Conservation (phyloP, 2,329 filamentous ascomycete genomes). For the Pseudocercospora cruenta region DNA sequence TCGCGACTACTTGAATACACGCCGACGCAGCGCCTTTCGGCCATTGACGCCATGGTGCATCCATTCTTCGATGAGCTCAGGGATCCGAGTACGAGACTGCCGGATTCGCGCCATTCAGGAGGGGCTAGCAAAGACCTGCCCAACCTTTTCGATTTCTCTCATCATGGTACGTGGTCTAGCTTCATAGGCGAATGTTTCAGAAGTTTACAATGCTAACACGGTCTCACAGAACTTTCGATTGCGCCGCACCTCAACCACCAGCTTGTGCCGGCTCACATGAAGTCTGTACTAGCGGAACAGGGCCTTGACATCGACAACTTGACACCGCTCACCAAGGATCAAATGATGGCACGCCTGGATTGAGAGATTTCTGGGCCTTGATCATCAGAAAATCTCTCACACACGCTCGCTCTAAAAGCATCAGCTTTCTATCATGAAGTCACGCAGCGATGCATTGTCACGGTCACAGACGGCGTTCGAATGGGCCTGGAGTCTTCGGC, state of each 20-base stretch:
- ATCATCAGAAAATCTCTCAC: constrained; percentile 8
- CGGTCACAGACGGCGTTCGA: constrained; percentile 33
- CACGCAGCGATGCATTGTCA: constrained; percentile 40
- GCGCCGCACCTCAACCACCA: constrained; percentile 82
- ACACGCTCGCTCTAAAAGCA: constrained; percentile 22
- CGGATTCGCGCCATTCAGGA: constrained; percentile 88
- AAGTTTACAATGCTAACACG: constrained; percentile 16
- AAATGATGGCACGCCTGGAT: constrained; percentile 97
- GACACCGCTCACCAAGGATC: constrained; percentile 84
- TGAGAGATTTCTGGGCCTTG: constrained; percentile 49
- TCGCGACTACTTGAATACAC: constrained; percentile 94
- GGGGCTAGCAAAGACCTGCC: constrained; percentile 81
- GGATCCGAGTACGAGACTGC: constrained; percentile 86
- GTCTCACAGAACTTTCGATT: constrained; percentile 83
- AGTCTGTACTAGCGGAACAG: constrained; percentile 70
- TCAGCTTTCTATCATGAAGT: constrained; percentile 44
- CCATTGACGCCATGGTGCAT: constrained; percentile 95
- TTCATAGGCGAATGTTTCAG: neutral
- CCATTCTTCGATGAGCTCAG: constrained; percentile 98
- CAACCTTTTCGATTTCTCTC: constrained; percentile 87
- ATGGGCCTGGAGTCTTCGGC: constrained; percentile 35
- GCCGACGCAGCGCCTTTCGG: constrained; percentile 88
- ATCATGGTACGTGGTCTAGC: constrained; percentile 69
- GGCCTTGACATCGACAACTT: constrained; percentile 92
- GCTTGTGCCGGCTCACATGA: constrained; percentile 83